Base-by-base conservation (phyloP, 2,329 filamentous ascomycete genomes). In the Fusarium mexicanum region DNA sequence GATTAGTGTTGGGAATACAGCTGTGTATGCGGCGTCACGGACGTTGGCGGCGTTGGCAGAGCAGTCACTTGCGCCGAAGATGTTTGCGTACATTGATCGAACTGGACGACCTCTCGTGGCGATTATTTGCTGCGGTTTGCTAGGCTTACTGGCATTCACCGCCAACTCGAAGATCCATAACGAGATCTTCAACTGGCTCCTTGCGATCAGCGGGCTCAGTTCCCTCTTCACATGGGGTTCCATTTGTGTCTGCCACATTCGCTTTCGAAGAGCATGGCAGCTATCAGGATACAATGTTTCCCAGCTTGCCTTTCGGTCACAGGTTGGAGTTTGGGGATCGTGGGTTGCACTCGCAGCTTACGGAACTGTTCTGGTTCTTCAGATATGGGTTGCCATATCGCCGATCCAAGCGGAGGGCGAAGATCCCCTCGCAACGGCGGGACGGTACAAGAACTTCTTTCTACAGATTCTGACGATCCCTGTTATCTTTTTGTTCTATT, bases 11-110 rank as follows among this genome's bases (percentile, higher is more conserved):
- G 94, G 95, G 61, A 98, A 98, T 81, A 95, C 94, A 8, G 91
- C 94, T 71, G 92, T 98, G 68, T 98, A 97, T 79, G 95, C 94
- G 38, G 95, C 94, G 22, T 96, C 94, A 5, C 91, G 96, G 74
- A 74, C 72, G 7, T 24, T 74, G 1, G 67, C 72, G 8, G 72
- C 72, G 8, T 43, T 74, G 29, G 72, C 72, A 11, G 72, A 75
- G 97, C 95, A 10, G 89, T 98, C 17, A 92, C 94, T 51, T 94
- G 94, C 94, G 0, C 95, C 95, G 5, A 87, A 85, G 69, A 85
- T 95, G 70, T 87, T 97, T 46, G 90, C 90, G 63, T 97, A 96
- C 83, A 91, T 96, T 75, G 95, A 95, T 84, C 91, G 92, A 40
- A 89, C 91, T 69, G 95, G 95, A 40, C 92, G 95, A 16, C 95